These are phyloP conservation scores for Chalara sp. DNA, from an alignment of 2,329 filamentous ascomycete genomes.

Conservation along the genomic window DNA sequence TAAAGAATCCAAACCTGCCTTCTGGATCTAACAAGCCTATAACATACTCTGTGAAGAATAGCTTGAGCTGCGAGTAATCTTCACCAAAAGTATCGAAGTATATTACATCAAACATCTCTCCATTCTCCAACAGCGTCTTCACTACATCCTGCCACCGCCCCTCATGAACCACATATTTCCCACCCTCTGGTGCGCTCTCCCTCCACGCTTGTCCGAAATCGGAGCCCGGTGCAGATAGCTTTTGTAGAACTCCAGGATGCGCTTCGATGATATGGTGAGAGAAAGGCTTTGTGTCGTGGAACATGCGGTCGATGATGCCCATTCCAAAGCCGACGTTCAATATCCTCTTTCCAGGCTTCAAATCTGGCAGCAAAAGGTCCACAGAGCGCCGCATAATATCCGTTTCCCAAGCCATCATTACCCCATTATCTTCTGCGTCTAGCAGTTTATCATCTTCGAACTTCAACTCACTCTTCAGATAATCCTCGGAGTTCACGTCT, in stretches of 20 bases:
- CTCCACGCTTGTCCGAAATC: constrained; percentile 52
- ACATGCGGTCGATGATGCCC: constrained; percentile 78
- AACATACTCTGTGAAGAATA: constrained; percentile 84
- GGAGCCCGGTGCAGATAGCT: constrained; percentile 36
- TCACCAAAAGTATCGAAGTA: constrained; percentile 99
- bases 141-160: constrained; percentile 80
- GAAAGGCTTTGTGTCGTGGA: constrained; percentile 59
- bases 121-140: constrained; percentile 58
- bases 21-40: constrained; percentile 67
- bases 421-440: constrained; percentile 70
- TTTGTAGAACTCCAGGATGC: constrained; percentile 67
- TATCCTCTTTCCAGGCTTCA: constrained; percentile 52
- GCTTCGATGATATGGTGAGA: constrained; percentile 83
- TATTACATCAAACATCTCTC: constrained; percentile 74
- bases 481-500: constrained; percentile 56
- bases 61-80: constrained; percentile 76
- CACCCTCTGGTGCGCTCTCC: constrained; percentile 46
- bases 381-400: constrained; percentile 79
- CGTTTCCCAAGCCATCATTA: constrained; percentile 93
- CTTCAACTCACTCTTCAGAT: constrained; percentile 60
- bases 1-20: constrained; percentile 81
- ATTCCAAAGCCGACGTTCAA: constrained; percentile 88
- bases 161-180: constrained; percentile 58
- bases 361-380: constrained; percentile 50
- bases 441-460: constrained; percentile 62